Evolutionary conservation across 169 alveolate species (phyloP), one percentile per base, ranked within the genome.

Genomic region (Toxoplasma gondii): DNA sequence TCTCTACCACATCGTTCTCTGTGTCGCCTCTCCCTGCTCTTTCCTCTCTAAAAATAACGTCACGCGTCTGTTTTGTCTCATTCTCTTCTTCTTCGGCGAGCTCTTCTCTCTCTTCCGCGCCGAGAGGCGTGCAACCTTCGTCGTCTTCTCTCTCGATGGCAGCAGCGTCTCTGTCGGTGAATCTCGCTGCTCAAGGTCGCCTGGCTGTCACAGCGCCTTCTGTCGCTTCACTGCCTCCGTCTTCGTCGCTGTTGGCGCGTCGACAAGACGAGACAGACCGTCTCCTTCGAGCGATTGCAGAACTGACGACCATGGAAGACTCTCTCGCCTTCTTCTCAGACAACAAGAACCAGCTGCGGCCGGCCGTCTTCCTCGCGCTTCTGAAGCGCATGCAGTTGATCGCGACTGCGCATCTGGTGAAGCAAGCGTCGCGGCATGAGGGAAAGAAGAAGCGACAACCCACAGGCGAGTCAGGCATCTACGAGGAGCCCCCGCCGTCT

Each of bases 311-410:
- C 31, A 27, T 82, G 64, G 67, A 82, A 7, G 90, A 82, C n/a
- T 38, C n/a, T 17, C 90, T 82, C 41, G 58, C 34, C 38, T 38
- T 82, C 41, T 82, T 82, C 90, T 38, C 53, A 0, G 69, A 31
- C 17, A 38, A 82, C 69, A 43, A 10, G 12, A 41, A 82, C 64
- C 53, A 36, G 41, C 9, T 82, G 69, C 41, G 44, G n/a, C 64
- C 90, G 24, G 67, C 4, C 12, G 90, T 82, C 31, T 82, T 82
- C 27, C 90, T 82, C 7, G 38, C 41, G 4, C 90, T 82, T 41
- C 90, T 82, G 64, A 22, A 36, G 44, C 90, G 90, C 90, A 82
- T 82, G 38, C 53, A 82, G 90, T 43, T 41, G 67, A 31, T 82
- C 41, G 90, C 67, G 38, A 43, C 90, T 36, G 64, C 64, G n/a